A percentile compares a stretch with the other conserved stretches of the same genome.
Evolutionary conservation across 345 rosid species (phyloP).

Genomic region (Ceriops tagal): DNA sequence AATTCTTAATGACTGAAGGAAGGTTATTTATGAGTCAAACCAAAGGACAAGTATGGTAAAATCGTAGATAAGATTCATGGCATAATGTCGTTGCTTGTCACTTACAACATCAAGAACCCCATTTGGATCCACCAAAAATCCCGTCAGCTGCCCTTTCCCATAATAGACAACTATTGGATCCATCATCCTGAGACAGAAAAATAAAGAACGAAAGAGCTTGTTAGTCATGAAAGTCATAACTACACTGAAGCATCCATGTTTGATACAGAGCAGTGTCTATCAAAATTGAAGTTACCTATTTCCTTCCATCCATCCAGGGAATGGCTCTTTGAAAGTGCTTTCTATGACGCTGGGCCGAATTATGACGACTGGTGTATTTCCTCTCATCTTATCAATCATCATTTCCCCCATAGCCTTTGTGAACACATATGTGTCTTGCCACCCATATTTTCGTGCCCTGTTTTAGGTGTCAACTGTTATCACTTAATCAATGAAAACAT

Average conservation of each 20-base stretch:
- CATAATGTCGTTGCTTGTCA: background rate
- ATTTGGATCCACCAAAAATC: slow-evolving; percentile 78
- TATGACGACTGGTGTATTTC: slow-evolving; percentile 72
- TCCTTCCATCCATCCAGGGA: slow-evolving; percentile 99
- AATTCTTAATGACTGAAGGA: background rate
- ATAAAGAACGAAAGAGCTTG: background rate
- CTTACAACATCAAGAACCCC: slow-evolving; percentile 90
- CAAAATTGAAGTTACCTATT: slow-evolving; percentile 45
- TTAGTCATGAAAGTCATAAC: background rate
- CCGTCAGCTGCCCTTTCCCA: slow-evolving; percentile 90
- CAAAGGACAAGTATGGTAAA: too few relatives aligned
- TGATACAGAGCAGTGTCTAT: background rate
- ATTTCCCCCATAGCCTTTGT: slow-evolving; percentile 99
- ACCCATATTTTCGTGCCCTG: slow-evolving; percentile 80
- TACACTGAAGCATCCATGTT: background rate
- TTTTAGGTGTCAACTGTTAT: slow-evolving; percentile 7
- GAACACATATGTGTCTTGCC: slow-evolving; percentile 93
- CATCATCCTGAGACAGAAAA: slow-evolving; percentile 66
- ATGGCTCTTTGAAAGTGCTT: slow-evolving; percentile 87
- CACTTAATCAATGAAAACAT: background rate
- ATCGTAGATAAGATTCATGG: too few relatives aligned
- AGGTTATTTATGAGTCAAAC: too few relatives aligned
- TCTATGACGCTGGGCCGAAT: slow-evolving; percentile 85
- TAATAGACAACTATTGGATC: slow-evolving; percentile 86
- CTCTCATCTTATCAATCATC: slow-evolving; percentile 72